A percentile compares a stretch with the other conserved stretches of the same genome.
Conservation (phyloP, 2,329 filamentous ascomycete species). For the Alternaria viburni region DNA sequence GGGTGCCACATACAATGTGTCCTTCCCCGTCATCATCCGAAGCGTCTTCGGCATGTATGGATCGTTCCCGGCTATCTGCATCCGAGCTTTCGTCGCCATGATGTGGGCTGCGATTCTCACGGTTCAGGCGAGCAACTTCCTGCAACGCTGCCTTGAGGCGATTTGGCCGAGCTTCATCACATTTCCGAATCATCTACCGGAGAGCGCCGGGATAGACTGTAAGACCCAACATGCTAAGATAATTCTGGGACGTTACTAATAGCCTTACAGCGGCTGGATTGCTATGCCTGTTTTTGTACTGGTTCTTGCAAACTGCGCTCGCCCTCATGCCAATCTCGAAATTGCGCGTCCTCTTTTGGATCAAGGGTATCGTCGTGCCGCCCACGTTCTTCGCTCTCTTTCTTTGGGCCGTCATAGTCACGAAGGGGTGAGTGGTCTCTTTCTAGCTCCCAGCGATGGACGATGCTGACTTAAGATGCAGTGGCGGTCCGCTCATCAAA, state of each 20-base stretch:
- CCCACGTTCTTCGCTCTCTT: constrained; percentile 54
- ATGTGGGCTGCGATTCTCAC: constrained; percentile 58
- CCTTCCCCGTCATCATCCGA: constrained; percentile 53
- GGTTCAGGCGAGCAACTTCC: constrained; percentile 55
- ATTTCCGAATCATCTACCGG: constrained; percentile 49
- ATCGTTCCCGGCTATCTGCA: constrained; percentile 53
- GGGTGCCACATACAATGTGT: constrained; percentile 47
- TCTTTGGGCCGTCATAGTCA: constrained; percentile 53
- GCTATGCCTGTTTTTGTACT: constrained; percentile 60
- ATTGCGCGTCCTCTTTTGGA: constrained; percentile 52
- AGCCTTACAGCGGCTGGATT: constrained; percentile 51
- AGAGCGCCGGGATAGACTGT: constrained; percentile 39
- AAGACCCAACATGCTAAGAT: background rate
- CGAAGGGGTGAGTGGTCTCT: constrained; percentile 38
- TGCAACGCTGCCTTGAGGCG: constrained; percentile 54
- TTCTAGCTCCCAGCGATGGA: background rate
- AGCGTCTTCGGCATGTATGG: constrained; percentile 55
- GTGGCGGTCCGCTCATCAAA: constrained; percentile 50
- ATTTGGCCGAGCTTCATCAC: constrained; percentile 48
- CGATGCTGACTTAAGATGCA: background rate
- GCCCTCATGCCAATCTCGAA: constrained; percentile 54
- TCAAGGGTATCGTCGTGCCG: constrained; percentile 53
- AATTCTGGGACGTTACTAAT: background rate
- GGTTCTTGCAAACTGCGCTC: constrained; percentile 55
- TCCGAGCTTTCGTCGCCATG: constrained; percentile 52